These are phyloP conservation scores for Penicillium aurantiogriseum DNA, from an alignment of 2,329 filamentous ascomycete species.

Conservation along the genomic window DNA sequence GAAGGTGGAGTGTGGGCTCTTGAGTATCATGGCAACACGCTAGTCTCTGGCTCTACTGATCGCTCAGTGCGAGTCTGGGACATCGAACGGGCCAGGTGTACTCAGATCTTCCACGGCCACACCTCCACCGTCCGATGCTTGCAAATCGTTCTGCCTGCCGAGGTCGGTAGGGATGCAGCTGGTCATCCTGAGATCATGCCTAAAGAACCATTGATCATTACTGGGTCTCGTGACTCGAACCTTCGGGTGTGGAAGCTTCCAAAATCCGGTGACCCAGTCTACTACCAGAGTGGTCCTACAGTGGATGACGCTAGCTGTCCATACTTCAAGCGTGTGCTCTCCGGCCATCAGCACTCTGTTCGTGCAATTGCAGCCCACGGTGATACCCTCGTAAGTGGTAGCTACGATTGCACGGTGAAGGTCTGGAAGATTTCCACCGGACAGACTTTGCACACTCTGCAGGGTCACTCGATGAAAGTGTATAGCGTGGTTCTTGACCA, in stretches of 20 bases:
- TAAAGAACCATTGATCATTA: constrained; percentile 93
- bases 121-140: constrained; percentile 95
- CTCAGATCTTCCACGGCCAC: constrained; percentile 95
- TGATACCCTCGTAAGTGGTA: constrained; percentile 94
- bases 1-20: constrained; percentile 97
- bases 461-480: constrained; percentile 87
- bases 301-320: constrained; percentile 77
- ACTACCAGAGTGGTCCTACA: constrained; percentile 75
- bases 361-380: constrained; percentile 92
- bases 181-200: constrained; percentile 84
- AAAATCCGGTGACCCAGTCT: constrained; percentile 70
- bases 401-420: constrained; percentile 90
- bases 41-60: constrained; percentile 95
- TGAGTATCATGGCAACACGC: constrained; percentile 90
- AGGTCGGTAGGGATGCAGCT: constrained; percentile 68
- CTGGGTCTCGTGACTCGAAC: constrained; percentile 90
- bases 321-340: constrained; percentile 85
- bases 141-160: constrained; percentile 85
- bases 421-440: constrained; percentile 98
- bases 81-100: constrained; percentile 87
- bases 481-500: constrained; percentile 96
- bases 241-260: constrained; percentile 93
- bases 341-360: constrained; percentile 88
- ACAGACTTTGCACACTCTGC: constrained; percentile 77
- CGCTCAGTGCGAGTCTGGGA: constrained; percentile 99